Evolutionary conservation across 345 rosid species (phyloP).

Genomic region (Streptanthus diversifolius): DNA sequence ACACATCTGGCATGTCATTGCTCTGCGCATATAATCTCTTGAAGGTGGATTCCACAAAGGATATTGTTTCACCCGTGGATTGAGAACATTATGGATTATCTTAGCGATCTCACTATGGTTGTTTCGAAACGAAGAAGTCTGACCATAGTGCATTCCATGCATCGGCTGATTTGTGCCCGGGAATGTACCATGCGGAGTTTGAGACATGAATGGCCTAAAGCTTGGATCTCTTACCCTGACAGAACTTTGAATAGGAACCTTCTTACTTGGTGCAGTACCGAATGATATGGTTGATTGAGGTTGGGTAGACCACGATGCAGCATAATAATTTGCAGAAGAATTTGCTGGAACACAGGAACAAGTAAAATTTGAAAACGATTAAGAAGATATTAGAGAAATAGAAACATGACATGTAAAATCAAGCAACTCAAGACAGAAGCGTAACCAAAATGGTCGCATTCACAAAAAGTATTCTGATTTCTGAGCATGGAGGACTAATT

Average conservation of each 20-base stretch:
- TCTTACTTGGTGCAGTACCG: slow-evolving; percentile 49
- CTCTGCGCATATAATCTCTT: slow-evolving; percentile 80
- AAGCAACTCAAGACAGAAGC: background rate
- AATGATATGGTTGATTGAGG: slow-evolving; percentile 49
- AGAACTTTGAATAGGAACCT: slow-evolving; percentile 44
- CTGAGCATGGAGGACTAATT: background rate
- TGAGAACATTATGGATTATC: slow-evolving; percentile 63
- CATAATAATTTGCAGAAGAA: slow-evolving; percentile 54
- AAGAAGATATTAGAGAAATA: background rate
- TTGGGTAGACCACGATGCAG: slow-evolving; percentile 69
- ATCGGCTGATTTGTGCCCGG: slow-evolving; percentile 52
- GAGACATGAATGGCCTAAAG: slow-evolving; percentile 54
- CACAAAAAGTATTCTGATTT: background rate
- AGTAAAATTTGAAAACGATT: background rate
- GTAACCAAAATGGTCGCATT: background rate
- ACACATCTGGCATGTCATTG: slow-evolving; percentile 72
- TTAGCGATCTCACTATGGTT: slow-evolving; percentile 68
- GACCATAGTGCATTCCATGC: slow-evolving; percentile 50
- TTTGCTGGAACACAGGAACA: slow-evolving; percentile 54
- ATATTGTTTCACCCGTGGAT: slow-evolving; percentile 53
- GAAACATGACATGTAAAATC: background rate
- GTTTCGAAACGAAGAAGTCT: slow-evolving; percentile 40
- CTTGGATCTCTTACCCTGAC: slow-evolving; percentile 49
- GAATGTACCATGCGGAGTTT: slow-evolving; percentile 47
- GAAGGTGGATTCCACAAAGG: slow-evolving; percentile 94